phyloP scores from a whole-genome alignment of 1,284 basidiomycete species.

The Fomes fomentarius region DNA sequence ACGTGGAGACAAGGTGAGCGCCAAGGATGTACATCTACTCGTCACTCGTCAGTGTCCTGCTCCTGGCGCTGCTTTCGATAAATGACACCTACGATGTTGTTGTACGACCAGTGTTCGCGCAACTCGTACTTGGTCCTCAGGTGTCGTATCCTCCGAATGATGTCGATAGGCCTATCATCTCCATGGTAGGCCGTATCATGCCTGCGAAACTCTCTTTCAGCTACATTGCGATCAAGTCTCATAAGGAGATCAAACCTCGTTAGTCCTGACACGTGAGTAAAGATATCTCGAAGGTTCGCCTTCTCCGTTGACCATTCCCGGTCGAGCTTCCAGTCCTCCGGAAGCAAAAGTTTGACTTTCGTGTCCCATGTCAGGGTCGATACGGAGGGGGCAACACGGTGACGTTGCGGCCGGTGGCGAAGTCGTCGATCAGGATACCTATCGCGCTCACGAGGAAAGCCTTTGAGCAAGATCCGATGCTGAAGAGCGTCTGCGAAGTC shows the following conservation, averaged over 20 bases:
- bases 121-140: background rate
- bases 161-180: background rate
- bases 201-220: background rate
- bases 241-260: background rate
- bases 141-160: background rate
- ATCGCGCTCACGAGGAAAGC: slow-evolving; percentile 40
- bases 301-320: slow-evolving; percentile 37
- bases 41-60: background rate
- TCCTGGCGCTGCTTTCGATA: background rate
- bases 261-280: slow-evolving; percentile 2
- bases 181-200: background rate
- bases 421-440: slow-evolving; percentile 43
- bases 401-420: slow-evolving; percentile 35
- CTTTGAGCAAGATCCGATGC: slow-evolving; percentile 40
- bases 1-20: slow-evolving; percentile 1
- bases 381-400: slow-evolving; percentile 37
- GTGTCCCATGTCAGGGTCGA: slow-evolving; percentile 37
- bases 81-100: background rate
- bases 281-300: slow-evolving; percentile 35
- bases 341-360: slow-evolving; percentile 37
- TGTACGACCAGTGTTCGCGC: background rate
- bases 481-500: slow-evolving; percentile 36
- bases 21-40: background rate
- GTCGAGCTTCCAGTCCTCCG: slow-evolving; percentile 35
- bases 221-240: background rate